These are phyloP conservation scores for Zostera marina DNA, from an alignment of 116 monocot species.

Conservation along the genomic window DNA sequence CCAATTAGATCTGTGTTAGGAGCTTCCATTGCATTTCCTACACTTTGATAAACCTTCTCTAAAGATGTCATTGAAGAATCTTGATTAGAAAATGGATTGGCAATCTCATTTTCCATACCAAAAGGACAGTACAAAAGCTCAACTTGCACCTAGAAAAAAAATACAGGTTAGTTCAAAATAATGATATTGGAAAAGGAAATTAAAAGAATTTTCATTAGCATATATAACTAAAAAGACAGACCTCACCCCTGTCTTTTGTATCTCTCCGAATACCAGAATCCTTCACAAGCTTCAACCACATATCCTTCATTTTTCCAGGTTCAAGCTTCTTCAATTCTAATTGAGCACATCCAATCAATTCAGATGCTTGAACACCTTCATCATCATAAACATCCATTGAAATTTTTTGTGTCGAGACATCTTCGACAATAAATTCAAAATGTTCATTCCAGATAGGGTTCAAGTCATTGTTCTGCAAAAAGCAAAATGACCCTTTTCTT, in stretches of 20 bases:
- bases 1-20: slow-evolving; percentile 12
- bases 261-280: slow-evolving; percentile 90
- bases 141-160: slow-evolving; percentile 56
- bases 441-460: slow-evolving; percentile 99
- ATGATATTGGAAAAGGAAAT: background rate
- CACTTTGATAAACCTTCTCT: slow-evolving; percentile 60
- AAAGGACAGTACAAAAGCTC: slow-evolving; percentile 88
- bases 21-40: slow-evolving; percentile 27
- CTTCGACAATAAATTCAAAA: slow-evolving; percentile 87
- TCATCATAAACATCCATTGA: slow-evolving; percentile 82
- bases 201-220: background rate
- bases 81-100: slow-evolving; percentile 52
- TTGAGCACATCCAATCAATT: slow-evolving; percentile 69
- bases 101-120: slow-evolving; percentile 41
- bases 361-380: slow-evolving; percentile 81
- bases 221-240: slow-evolving; percentile 8
- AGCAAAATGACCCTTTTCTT: background rate
- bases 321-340: slow-evolving; percentile 49
- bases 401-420: slow-evolving; percentile 67
- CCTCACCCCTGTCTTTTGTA: slow-evolving; percentile 83
- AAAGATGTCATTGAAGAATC: slow-evolving; percentile 61
- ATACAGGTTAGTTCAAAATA: background rate
- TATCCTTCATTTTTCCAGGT: slow-evolving; percentile 91
- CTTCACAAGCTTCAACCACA: slow-evolving; percentile 88
- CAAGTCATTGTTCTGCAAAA: slow-evolving; percentile 82